These are phyloP conservation scores for Ascochyta lentis DNA, from an alignment of 2,329 filamentous ascomycete species.

Conservation along the genomic window DNA sequence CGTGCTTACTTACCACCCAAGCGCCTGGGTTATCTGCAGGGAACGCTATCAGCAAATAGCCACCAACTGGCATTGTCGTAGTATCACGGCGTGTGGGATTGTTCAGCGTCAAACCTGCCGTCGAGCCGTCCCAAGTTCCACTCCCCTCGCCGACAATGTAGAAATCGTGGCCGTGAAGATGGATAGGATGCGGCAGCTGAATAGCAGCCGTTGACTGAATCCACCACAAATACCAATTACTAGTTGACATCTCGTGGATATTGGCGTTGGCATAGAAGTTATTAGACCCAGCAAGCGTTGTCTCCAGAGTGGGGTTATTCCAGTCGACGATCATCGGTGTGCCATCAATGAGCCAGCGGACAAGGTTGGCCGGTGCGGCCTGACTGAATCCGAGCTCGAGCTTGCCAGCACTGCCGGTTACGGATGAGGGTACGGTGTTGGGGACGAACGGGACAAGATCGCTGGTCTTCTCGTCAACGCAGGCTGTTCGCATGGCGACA, in stretches of 20 bases:
- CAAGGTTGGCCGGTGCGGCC: constrained; percentile 46
- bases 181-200: constrained; percentile 50
- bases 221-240: constrained; percentile 56
- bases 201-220: constrained; percentile 51
- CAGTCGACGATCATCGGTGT: constrained; percentile 50
- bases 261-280: constrained; percentile 37
- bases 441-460: constrained; percentile 50
- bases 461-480: constrained; percentile 46
- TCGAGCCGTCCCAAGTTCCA: constrained; percentile 44
- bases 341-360: constrained; percentile 53
- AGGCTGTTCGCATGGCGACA: constrained; percentile 43
- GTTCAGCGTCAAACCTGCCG: constrained; percentile 42
- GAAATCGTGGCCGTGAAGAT: constrained; percentile 53
- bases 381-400: constrained; percentile 40
- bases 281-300: constrained; percentile 46
- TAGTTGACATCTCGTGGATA: constrained; percentile 35
- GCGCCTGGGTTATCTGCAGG: constrained; percentile 60
- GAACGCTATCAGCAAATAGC: constrained; percentile 61
- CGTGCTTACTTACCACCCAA: constrained; percentile 29
- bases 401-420: constrained; percentile 37
- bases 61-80: constrained; percentile 44
- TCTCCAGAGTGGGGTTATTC: constrained; percentile 54
- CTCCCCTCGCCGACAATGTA: constrained; percentile 49
- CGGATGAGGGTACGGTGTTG: constrained; percentile 47
- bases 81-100: constrained; percentile 52